Conservation (phyloP, 345 rosid species). For the Citrus maxima region DNA sequence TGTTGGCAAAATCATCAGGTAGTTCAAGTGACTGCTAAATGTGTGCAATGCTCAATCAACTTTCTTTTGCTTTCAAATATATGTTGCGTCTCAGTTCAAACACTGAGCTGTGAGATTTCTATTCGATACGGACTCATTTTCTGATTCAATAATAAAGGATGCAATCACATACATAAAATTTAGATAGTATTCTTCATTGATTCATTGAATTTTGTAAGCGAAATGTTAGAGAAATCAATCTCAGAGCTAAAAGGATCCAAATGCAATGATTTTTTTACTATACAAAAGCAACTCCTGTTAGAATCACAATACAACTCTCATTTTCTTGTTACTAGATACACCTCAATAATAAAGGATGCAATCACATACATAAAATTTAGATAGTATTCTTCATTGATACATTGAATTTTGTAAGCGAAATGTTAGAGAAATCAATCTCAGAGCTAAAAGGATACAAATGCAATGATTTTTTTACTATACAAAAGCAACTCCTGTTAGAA, state of each 20-base stretch:
- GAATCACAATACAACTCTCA: slow-evolving; percentile 27
- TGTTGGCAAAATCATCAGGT: background rate
- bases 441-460: slow-evolving; percentile 12
- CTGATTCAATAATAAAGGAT: background rate
- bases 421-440: slow-evolving; percentile 2
- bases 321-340: slow-evolving; percentile 15
- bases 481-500: slow-evolving; percentile 44
- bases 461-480: slow-evolving; percentile 35
- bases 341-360: background rate
- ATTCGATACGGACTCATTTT: background rate
- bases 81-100: background rate
- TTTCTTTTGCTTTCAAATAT: too few species aligned
- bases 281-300: slow-evolving; percentile 48
- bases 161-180: background rate
- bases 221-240: slow-evolving; percentile 7
- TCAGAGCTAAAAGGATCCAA: slow-evolving; percentile 12
- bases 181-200: background rate
- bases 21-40: background rate
- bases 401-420: background rate
- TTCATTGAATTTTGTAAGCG: background rate
- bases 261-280: slow-evolving; percentile 23
- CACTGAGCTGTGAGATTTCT: background rate
- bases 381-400: background rate
- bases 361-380: background rate
- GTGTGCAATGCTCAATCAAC: background rate